phyloP scores from a whole-genome alignment of 352 stramenopile genomes.

The Phytophthora tubulina region DNA sequence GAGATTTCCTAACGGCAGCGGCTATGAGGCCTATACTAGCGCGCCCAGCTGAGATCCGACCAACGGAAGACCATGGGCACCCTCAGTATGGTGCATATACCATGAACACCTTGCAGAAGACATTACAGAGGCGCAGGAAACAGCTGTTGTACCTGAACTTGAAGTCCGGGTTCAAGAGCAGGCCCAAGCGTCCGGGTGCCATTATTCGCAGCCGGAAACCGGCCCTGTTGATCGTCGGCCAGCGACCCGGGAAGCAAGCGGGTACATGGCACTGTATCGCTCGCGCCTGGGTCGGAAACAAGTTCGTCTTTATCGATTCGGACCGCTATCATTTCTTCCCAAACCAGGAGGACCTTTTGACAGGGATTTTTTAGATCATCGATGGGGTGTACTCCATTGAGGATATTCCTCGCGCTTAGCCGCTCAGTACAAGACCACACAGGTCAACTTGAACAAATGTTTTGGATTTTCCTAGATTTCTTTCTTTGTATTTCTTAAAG shows the following conservation, averaged over 20 bases:
- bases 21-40: conserved; percentile 1
- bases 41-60: not conserved
- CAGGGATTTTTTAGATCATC: not conserved
- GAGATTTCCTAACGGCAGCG: conserved; percentile 21
- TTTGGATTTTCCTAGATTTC: too few relatives aligned
- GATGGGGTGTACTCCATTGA: conserved; percentile 32
- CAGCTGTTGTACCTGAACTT: conserved; percentile 20
- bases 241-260: conserved; percentile 1
- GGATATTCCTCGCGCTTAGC: not conserved
- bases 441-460: too few relatives aligned
- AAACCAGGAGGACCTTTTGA: conserved; percentile 5
- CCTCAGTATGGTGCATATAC: too few relatives aligned
- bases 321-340: conserved; percentile 16
- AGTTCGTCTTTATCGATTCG: conserved; percentile 22
- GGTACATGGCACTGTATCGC: conserved; percentile 9
- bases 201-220: too few relatives aligned
- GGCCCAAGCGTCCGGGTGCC: not conserved
- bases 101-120: conserved; percentile 5
- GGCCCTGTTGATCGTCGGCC: not conserved
- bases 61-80: conserved; percentile 2
- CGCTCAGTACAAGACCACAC: too few relatives aligned
- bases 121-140: not conserved
- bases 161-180: conserved; percentile 5
- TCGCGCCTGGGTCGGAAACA: conserved; percentile 5
- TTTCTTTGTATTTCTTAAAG: too few relatives aligned